phyloP scores from a whole-genome alignment of 73 alveolate species.

The Paramecium sexaurelia region DNA sequence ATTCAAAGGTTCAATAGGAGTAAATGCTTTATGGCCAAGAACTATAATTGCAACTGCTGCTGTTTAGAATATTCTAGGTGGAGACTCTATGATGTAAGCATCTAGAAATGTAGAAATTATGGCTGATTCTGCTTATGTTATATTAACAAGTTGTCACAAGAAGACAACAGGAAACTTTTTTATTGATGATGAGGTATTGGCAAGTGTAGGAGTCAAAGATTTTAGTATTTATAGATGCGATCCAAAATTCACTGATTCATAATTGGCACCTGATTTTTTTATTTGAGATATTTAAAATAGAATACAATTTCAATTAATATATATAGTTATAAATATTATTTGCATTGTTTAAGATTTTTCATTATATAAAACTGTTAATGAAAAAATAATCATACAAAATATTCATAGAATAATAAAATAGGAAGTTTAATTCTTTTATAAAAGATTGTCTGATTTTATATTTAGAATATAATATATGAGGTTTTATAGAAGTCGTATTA shows the following conservation, averaged over 20 bases:
- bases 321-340: neutral
- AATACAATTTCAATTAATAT: neutral
- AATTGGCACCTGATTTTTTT: conserved; percentile 78
- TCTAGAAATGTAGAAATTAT: conserved; percentile 83
- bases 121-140: conserved; percentile 89
- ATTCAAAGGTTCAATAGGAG: conserved; percentile 75
- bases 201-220: conserved; percentile 74
- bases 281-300: conserved; percentile 32
- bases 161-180: conserved; percentile 83
- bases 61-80: conserved; percentile 84
- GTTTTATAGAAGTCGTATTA: no score
- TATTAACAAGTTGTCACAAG: conserved; percentile 76
- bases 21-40: conserved; percentile 90
- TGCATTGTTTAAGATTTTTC: no score
- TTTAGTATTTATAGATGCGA: conserved; percentile 72
- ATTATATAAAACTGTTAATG: no score
- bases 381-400: no score
- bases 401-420: no score
- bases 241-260: conserved; percentile 63
- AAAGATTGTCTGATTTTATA: no score
- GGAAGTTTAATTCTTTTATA: no score
- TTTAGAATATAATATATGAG: no score
- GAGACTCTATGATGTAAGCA: conserved; percentile 76
- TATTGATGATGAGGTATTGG: conserved; percentile 84
- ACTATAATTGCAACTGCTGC: conserved; percentile 92